Conservation (phyloP, 805 yeast species). For the Saturnispora besseyi region DNA sequence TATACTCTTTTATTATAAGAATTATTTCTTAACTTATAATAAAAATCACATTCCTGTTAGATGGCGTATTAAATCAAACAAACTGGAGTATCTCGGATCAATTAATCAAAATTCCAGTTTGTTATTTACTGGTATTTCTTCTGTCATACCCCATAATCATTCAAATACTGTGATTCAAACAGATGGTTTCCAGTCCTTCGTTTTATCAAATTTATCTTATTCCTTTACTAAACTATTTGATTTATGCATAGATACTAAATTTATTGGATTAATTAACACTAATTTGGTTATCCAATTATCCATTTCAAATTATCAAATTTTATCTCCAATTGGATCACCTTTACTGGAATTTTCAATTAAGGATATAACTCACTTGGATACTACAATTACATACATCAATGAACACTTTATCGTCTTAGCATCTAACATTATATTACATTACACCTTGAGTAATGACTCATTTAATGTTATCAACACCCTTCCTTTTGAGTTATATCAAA, state of each 20-base stretch:
- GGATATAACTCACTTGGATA: too few relatives aligned
- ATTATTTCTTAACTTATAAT: not conserved
- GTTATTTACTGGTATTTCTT: not conserved
- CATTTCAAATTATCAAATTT: not conserved
- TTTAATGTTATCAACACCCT: not conserved
- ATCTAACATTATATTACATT: not conserved
- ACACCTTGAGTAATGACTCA: not conserved
- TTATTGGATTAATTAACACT: not conserved
- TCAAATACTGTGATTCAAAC: not conserved
- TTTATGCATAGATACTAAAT: not conserved
- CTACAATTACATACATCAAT: not conserved
- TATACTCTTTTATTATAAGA: not conserved
- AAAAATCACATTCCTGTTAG: not conserved
- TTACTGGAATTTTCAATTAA: too few relatives aligned
- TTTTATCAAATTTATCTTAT: not conserved
- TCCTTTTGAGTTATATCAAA: not conserved
- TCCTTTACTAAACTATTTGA: not conserved
- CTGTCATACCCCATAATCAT: not conserved
- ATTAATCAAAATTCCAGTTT: not conserved
- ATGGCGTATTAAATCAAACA: not conserved
- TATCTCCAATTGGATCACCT: not conserved
- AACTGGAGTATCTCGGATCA: not conserved
- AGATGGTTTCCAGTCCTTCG: not conserved
- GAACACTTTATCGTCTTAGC: not conserved
- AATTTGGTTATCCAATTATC: not conserved